These are phyloP conservation scores for Setaria viridis DNA, from an alignment of 202 grass and related monocot species.

Conservation along the genomic window DNA sequence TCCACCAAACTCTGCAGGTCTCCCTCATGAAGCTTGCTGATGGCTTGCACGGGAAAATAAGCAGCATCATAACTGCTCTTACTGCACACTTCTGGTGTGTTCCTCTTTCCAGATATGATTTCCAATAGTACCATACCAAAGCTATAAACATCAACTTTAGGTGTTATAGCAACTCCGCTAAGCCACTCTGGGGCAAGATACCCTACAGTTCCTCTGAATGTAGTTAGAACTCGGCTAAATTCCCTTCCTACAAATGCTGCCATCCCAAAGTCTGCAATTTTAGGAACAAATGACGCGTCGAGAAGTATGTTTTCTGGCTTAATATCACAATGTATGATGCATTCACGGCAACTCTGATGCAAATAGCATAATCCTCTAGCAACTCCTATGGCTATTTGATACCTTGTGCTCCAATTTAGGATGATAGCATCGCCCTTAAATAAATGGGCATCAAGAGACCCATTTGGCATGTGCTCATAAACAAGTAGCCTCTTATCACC, in stretches of 20 bases:
- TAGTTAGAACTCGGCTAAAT: slow-evolving; percentile 66
- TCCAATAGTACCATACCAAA: slow-evolving; percentile 15
- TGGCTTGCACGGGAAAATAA: neutral
- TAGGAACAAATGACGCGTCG: slow-evolving; percentile 6
- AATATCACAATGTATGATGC: slow-evolving; percentile 56
- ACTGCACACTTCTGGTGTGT: neutral
- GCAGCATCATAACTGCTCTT: neutral
- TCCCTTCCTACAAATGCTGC: slow-evolving; percentile 61
- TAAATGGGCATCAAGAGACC: slow-evolving; percentile 16
- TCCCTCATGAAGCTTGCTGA: slow-evolving; percentile 8
- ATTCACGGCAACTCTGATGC: slow-evolving; percentile 44
- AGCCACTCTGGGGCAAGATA: slow-evolving; percentile 26
- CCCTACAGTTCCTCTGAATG: slow-evolving; percentile 1
- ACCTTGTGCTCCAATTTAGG: slow-evolving; percentile 40
- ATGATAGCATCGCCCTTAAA: neutral
- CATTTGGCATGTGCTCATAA: slow-evolving; percentile 19
- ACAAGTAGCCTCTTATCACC: slow-evolving; percentile 13
- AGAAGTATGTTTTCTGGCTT: slow-evolving; percentile 57
- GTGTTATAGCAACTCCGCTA: slow-evolving; percentile 2
- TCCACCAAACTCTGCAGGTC: slow-evolving; percentile 9
- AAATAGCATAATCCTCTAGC: slow-evolving; percentile 48
- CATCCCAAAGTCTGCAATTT: slow-evolving; percentile 64
- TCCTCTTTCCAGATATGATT: neutral
- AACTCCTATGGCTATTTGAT: slow-evolving; percentile 37
- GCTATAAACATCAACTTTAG: slow-evolving; percentile 8